Evolutionary conservation across 345 rosid genomes (phyloP).

Genomic region (Euphorbia pulcherrima): DNA sequence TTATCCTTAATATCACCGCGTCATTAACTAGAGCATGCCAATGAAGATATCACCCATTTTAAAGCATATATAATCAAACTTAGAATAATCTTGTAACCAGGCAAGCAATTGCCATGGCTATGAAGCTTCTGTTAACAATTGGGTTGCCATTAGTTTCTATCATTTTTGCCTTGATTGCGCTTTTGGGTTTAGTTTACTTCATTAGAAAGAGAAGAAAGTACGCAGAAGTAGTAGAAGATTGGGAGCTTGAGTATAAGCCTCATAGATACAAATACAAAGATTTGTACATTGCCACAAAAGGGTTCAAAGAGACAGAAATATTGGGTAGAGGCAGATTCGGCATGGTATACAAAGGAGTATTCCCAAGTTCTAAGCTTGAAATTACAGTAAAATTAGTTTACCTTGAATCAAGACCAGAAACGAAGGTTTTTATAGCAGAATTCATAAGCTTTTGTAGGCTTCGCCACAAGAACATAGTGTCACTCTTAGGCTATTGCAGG

Average conservation of each 20-base stretch:
- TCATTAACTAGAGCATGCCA: no score
- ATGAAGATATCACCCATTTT: no score
- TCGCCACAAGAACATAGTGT: slow-evolving; percentile 57
- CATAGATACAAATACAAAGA: slow-evolving; percentile 62
- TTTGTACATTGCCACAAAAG: slow-evolving; percentile 57
- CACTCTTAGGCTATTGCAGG: slow-evolving; percentile 54
- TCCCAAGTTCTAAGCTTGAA: slow-evolving; percentile 41
- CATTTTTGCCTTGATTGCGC: slow-evolving; percentile 18
- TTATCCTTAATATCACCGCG: no score
- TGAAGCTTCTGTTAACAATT: slow-evolving; percentile 24
- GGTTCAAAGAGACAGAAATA: slow-evolving; percentile 53
- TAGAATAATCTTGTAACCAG: not conserved
- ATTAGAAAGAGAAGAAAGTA: slow-evolving; percentile 48
- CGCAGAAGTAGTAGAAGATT: slow-evolving; percentile 62
- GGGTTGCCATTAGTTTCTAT: slow-evolving; percentile 41
- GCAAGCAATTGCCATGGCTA: slow-evolving; percentile 16
- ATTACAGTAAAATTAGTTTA: slow-evolving; percentile 63
- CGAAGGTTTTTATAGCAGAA: slow-evolving; percentile 58
- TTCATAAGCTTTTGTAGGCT: slow-evolving; percentile 51
- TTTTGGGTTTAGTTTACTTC: slow-evolving; percentile 20
- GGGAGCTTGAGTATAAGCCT: slow-evolving; percentile 66
- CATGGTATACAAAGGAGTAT: slow-evolving; percentile 50
- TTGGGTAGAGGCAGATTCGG: slow-evolving; percentile 71
- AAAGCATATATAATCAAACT: no score
- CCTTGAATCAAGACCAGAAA: slow-evolving; percentile 59